Base-by-base conservation (phyloP, 225 moss, liverwort and hornwort species). In the Rhytidiadelphus loreus region DNA sequence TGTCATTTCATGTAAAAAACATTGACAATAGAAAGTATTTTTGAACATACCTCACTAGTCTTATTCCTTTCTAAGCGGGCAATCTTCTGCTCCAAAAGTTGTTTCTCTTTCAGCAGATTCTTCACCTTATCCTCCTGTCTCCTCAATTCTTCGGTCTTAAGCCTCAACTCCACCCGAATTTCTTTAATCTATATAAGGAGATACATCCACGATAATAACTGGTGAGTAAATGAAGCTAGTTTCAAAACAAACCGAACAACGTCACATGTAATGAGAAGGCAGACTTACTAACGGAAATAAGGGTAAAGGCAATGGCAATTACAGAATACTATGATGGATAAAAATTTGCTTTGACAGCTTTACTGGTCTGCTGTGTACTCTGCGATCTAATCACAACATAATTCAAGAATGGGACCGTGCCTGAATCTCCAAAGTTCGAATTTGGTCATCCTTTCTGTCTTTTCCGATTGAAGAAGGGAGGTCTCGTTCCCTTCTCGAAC, bases 81-180 rank as follows among this genome's bases (percentile, higher is more conserved):
- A 88, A 96, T 93, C 89, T 98, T 98, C 88, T 98, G 97, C 91
- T 98, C 97, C 87, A 98, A 92, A 39, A 98, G 95, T 57, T 94
- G 95, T 90, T 96, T 98, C 68, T 98, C 97, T 90, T 95, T 98
- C 74, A 93, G 88, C 56, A 98, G 87, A 89, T 89, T 90, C 87
- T 96, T 98, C 24, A 90, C 87, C 37, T 85, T 88, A 85, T 96
- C 96, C 83, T 98, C 97, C 70, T 95, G 93, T 66, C 89, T 96
- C 83, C 96, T 90, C 87, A 98, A 82, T 86, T 98, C 97, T 85
- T 98, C 97, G 39, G 96, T 96, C 89, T 95, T 98, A 16, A 90
- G 57, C 83, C 94, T 92, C 76, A 95, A 58, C 35, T 98, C 96
- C 80, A 86, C 92, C 85, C 96, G 93, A 70, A 96, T 89, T 74